A percentile compares a stretch with the other conserved stretches of the same genome.
Conservation (phyloP, 2,329 filamentous ascomycete species). For the Orbilia brochopaga region DNA sequence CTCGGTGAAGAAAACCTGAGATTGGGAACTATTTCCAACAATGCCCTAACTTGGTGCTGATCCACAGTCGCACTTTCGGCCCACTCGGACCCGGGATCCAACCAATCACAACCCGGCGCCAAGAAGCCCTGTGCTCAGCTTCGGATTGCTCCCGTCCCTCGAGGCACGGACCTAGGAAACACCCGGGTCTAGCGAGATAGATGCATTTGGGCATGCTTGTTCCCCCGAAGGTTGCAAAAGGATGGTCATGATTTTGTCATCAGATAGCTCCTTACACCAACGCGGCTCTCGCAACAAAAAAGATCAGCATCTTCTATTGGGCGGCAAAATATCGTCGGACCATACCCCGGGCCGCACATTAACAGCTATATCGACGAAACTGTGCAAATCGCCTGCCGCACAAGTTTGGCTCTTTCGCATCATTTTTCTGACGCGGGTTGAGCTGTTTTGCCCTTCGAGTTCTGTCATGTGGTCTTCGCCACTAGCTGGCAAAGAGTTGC, state of each 20-base stretch:
- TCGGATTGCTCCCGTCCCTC: constrained; percentile 18
- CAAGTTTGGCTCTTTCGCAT: background rate
- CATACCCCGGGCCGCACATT: constrained; percentile 11
- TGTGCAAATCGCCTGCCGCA: constrained; percentile 20
- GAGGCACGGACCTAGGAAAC: constrained; percentile 36
- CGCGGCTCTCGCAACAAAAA: constrained; percentile 7
- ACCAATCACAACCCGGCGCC: constrained; percentile 25
- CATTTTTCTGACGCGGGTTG: constrained; percentile 1
- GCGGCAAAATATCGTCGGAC: background rate
- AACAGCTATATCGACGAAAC: background rate
- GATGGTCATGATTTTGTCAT: background rate
- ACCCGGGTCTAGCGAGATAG: constrained; percentile 19
- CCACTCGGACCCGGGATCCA: constrained; percentile 16
- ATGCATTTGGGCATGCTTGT: constrained; percentile 25
- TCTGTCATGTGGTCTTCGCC: constrained; percentile 30
- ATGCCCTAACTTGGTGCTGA: background rate
- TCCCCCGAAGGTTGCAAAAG: background rate
- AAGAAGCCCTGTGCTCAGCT: constrained; percentile 17
- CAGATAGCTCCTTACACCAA: background rate
- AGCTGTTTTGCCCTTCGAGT: constrained; percentile 22
- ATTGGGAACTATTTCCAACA: constrained; percentile 4
- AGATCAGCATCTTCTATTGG: background rate
- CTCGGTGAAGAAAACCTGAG: background rate
- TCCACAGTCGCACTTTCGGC: background rate
- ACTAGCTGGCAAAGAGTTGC: constrained; percentile 19